Base-by-base conservation (phyloP, 1,284 basidiomycete genomes). In the Rhodotorula sp. region DNA sequence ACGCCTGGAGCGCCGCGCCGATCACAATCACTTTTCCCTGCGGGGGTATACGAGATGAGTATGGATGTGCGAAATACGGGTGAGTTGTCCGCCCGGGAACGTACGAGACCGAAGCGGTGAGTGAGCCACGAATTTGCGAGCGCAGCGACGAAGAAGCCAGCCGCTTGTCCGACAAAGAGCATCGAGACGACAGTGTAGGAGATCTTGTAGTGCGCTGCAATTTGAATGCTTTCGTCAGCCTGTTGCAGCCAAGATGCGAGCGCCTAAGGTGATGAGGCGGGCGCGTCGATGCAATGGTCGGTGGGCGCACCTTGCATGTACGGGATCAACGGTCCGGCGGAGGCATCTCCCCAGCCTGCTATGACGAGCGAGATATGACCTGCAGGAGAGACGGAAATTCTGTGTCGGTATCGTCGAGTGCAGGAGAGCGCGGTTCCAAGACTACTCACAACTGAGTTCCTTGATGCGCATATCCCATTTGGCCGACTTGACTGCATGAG, bases 21-120 rank as follows among this genome's bases (percentile, higher is more conserved):
- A 66, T 15, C 5, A 64, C 62, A 54, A 76, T 74, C n/a, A 65
- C 62, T 52, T 75, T 76, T 16, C 74, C 74, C 68, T 72, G 54
- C 6, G 5, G 10, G 1, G 3, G 23, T 4, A 19, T 19, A 5
- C 38, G 58, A 16, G 5, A n/a, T 6, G 3, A 23, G 5, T 12
- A 5, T 38, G 18, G 14, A 0, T 26, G 10, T 26, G 14, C 19
- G 5, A 3, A 4, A 2, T 28, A 38, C 21, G 26, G 5, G 1
- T 3, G 28, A 3, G 6, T 3, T 3, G 4, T n/a, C 12, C 0
- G 10, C 23, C 0, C 21, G 21, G 47, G 18, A 3, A 38, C 68
- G 26, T 49, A 69, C 71, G 3, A 76, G 55, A 0, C 75, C 72
- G 31, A 60, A 60, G 14, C 50, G 56, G 3, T 64, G 49, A 2